A percentile compares a stretch with the other conserved stretches of the same genome.
These are phyloP conservation scores for Streptanthus diversifolius DNA, from an alignment of 345 rosid species.

Conservation along the genomic window DNA sequence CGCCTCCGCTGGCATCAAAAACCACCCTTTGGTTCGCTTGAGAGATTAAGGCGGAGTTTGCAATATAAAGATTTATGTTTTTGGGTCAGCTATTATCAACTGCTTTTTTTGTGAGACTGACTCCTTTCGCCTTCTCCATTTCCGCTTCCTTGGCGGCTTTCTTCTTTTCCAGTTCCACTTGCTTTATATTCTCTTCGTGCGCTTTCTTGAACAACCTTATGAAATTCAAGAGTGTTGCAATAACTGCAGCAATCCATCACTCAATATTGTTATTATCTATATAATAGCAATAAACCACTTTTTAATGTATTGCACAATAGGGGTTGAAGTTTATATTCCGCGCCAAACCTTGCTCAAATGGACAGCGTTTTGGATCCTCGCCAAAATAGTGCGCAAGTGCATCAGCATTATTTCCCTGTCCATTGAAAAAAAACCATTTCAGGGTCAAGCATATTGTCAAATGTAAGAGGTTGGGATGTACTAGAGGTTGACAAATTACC, in stretches of 20 bases:
- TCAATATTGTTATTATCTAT: background rate
- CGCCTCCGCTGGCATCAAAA: background rate
- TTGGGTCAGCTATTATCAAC: constrained; percentile 43
- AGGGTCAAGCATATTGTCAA: background rate
- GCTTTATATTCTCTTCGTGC: constrained; percentile 88
- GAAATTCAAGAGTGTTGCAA: constrained; percentile 78
- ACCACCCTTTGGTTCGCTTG: constrained; percentile 6
- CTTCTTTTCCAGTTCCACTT: constrained; percentile 87
- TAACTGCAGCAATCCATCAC: constrained; percentile 55
- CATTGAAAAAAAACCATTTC: constrained; percentile 16
- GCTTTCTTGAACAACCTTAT: constrained; percentile 85
- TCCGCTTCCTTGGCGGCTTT: constrained; percentile 92
- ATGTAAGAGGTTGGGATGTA: background rate
- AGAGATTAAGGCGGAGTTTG: constrained; percentile 14
- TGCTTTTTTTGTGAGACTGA: constrained; percentile 55
- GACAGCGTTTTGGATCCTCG: constrained; percentile 95
- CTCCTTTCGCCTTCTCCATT: constrained; percentile 80
- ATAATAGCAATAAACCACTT: background rate
- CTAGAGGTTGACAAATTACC: constrained; percentile 50
- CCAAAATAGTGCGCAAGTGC: constrained; percentile 91
- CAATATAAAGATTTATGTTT: background rate
- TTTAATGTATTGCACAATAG: background rate
- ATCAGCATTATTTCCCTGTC: constrained; percentile 97
- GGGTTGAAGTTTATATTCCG: constrained; percentile 2
- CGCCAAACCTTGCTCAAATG: constrained; percentile 90